Percentiles rank a stretch among this genome's conserved stretches.
Conservation (phyloP, 2,329 filamentous ascomycete genomes). For the Nothomitra cinnamomea region DNA sequence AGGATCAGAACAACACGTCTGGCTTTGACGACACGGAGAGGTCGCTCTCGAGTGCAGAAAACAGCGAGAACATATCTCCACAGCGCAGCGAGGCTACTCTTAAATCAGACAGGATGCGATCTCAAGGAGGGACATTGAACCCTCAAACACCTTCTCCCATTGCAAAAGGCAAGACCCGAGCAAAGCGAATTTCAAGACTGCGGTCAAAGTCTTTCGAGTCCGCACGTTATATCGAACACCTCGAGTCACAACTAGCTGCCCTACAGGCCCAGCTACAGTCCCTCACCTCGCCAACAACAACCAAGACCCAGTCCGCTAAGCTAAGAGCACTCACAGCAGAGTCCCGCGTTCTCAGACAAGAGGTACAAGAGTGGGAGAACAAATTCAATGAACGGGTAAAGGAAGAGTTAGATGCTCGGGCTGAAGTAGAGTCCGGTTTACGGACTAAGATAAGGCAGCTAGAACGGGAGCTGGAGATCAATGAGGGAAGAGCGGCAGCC, state of each 20-base stretch:
- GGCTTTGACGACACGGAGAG: no score
- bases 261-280: conserved; percentile 11
- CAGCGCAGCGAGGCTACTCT: neutral
- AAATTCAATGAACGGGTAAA: conserved; percentile 12
- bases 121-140: neutral
- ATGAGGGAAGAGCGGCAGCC: conserved; percentile 6
- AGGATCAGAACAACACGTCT: neutral
- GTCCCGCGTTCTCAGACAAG: conserved; percentile 8
- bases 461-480: conserved; percentile 9
- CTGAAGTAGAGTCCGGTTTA: conserved; percentile 8
- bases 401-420: conserved; percentile 10
- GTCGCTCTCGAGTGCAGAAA: no score
- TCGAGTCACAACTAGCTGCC: conserved; percentile 13
- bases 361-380: conserved; percentile 14
- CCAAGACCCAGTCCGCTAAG: conserved; percentile 10
- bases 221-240: conserved; percentile 14
- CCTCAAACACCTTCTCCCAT: conserved; percentile 3
- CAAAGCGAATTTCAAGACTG: neutral
- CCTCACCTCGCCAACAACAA: conserved; percentile 10
- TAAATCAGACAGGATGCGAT: neutral
- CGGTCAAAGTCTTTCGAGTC: neutral
- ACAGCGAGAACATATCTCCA: neutral
- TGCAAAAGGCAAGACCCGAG: neutral
- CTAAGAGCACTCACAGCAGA: conserved; percentile 11
- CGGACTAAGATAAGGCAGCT: conserved; percentile 5